Evolutionary conservation across 1,139 yeast genomes (phyloP), one percentile per base, ranked within the genome.

Genomic region (Pichia sp.): DNA sequence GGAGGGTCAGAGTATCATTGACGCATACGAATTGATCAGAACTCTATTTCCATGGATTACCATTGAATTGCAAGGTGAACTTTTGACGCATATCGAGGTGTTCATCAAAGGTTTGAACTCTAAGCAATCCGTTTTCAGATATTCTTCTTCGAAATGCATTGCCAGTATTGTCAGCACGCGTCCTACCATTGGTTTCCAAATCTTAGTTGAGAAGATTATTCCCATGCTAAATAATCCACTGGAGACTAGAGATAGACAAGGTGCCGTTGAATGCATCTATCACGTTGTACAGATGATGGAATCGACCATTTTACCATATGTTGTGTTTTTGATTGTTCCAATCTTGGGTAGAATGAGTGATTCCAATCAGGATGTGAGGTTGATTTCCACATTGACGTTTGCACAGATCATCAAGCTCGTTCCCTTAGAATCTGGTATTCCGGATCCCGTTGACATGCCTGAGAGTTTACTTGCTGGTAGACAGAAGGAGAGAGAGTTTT

Each of bases 291-390:
- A 71, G 18, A 72, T 84, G 2, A 86, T 93, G 96, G 96, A 94
- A 1, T 69, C 86, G 5, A 82, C 76, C 45, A 86, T 93, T 40
- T 65, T 93, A 40, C 99, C 99, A 0, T 93, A 91, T 58, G 88
- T 93, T 34, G 95, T 93, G 26, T 93, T 91, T 58, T 70, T 93
- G 52, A 86, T 93, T 57, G 97, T 93, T 18, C 98, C 99, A 13
- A 87, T 91, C 2, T 66, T 93, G 50, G 99, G 98, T 34, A 74
- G 98, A 57, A 93, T 93, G 98, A 87, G 96, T 67, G 99, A 93
- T 60, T 71, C 95, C 2, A 87, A 88, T 53, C 74, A 72, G 39
- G 96, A 87, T 56, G 80, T 88, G n/a, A 75, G 99, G 51, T 70
- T 83, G 16, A 63, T 93, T 38, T 94, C 98, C 0, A 88, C 98